phyloP scores from a whole-genome alignment of 345 rosid species.

The Lepidium sativum region DNA sequence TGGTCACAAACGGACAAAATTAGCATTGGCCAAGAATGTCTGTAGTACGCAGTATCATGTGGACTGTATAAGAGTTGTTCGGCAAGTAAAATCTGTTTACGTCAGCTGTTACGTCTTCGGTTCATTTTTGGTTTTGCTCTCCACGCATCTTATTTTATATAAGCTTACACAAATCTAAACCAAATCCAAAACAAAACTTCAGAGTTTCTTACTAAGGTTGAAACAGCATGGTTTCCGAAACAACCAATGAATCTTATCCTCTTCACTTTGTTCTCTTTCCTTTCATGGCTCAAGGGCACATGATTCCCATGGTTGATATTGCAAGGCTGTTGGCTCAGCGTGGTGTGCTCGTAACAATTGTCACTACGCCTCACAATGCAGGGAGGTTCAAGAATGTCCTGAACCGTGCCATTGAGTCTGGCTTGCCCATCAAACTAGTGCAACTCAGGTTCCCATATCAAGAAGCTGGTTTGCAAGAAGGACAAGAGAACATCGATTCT shows the following conservation, averaged over 20 bases:
- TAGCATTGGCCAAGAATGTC: conserved; percentile 4
- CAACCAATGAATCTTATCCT: background rate
- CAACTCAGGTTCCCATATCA: conserved; percentile 18
- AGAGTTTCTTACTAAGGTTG: background rate
- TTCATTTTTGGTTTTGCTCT: background rate
- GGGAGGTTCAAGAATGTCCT: conserved; percentile 10
- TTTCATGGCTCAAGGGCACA: conserved; percentile 55
- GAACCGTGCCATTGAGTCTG: conserved; percentile 9
- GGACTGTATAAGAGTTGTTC: background rate
- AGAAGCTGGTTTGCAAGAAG: conserved; percentile 30
- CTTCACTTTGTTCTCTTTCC: conserved; percentile 45
- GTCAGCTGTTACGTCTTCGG: conserved; percentile 19
- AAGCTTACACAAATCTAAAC: background rate
- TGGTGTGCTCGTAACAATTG: conserved; percentile 33
- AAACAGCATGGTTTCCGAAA: background rate
- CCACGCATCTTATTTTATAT: conserved; percentile 11
- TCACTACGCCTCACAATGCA: conserved; percentile 37
- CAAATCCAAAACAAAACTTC: conserved; percentile 1
- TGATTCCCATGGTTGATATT: conserved; percentile 45
- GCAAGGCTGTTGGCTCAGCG: conserved; percentile 40
- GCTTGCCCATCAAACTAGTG: conserved; percentile 21
- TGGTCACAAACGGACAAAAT: conserved; percentile 16
- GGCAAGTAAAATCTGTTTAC: conserved; percentile 4
- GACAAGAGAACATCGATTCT: conserved; percentile 27
- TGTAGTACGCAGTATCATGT: background rate